Conservation (phyloP, 2,329 filamentous ascomycete genomes). For the Magnaporthales sp. region DNA sequence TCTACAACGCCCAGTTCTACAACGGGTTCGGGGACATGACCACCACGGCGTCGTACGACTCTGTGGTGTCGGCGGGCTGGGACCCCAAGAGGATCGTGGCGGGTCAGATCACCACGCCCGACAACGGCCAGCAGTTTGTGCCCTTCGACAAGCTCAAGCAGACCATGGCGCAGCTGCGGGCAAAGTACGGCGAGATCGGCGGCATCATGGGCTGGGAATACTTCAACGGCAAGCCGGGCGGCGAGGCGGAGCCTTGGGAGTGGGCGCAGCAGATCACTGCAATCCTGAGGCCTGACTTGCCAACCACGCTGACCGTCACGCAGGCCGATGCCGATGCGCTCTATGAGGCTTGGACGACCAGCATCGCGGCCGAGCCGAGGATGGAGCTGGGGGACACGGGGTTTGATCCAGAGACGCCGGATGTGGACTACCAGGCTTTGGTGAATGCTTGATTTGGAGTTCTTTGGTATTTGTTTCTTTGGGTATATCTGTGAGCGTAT, state of each 20-base stretch:
- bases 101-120: conserved; percentile 71
- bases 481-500: background rate
- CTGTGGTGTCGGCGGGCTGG: conserved; percentile 57
- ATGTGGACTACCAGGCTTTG: conserved; percentile 19
- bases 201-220: conserved; percentile 96
- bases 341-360: conserved; percentile 14
- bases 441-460: conserved; percentile 14
- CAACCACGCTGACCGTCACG: conserved; percentile 14
- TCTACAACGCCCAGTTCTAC: conserved; percentile 92
- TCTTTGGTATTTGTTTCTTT: background rate
- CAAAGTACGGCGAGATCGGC: conserved; percentile 59
- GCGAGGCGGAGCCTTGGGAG: conserved; percentile 55
- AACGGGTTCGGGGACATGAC: conserved; percentile 68
- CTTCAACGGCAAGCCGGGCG: conserved; percentile 70
- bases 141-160: conserved; percentile 35
- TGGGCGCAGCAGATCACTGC: conserved; percentile 65
- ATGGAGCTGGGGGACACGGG: background rate
- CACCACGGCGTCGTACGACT: conserved; percentile 37
- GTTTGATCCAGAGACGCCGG: conserved; percentile 3
- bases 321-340: conserved; percentile 12
- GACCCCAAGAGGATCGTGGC: conserved; percentile 64
- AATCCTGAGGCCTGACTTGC: conserved; percentile 22
- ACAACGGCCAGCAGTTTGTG: conserved; percentile 55
- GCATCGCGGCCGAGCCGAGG: conserved; percentile 4
- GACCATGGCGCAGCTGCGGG: conserved; percentile 32